phyloP scores from a whole-genome alignment of 176 grass and related monocot genomes.

The Avena sativa region DNA sequence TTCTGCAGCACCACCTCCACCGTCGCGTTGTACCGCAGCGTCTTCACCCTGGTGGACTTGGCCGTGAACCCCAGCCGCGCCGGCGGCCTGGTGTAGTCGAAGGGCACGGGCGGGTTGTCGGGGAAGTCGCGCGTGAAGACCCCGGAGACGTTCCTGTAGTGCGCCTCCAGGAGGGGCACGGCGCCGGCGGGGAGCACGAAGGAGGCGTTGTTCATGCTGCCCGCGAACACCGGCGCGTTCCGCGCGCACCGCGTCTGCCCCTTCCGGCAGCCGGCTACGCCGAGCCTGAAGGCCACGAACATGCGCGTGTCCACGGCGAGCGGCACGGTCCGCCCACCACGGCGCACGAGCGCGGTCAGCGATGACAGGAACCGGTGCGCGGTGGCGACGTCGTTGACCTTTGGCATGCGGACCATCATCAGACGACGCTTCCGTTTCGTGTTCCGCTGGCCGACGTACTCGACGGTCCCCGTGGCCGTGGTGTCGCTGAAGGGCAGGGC shows the following conservation, averaged over 20 bases:
- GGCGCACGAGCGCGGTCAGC: conserved; percentile 49
- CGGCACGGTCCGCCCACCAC: conserved; percentile 44
- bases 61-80: not conserved
- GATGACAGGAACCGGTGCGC: conserved; percentile 58
- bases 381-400: not conserved
- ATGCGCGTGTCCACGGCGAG: conserved; percentile 57
- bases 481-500: not conserved
- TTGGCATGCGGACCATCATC: not conserved
- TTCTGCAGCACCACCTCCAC: conserved; percentile 80
- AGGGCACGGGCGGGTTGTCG: conserved; percentile 44
- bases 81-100: conserved; percentile 60
- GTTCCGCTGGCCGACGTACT: conserved; percentile 33
- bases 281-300: conserved; percentile 62
- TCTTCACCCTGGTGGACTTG: conserved; percentile 55
- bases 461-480: conserved; percentile 42
- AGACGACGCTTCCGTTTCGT: not conserved
- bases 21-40: conserved; percentile 52
- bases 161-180: conserved; percentile 57
- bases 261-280: conserved; percentile 32
- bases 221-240: not conserved
- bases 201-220: conserved; percentile 77
- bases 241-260: conserved; percentile 41
- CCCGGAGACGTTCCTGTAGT: conserved; percentile 9
- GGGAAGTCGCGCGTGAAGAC: conserved; percentile 76
- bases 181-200: conserved; percentile 50